Conservation (phyloP, 345 rosid species). For the Durio zibethinus region DNA sequence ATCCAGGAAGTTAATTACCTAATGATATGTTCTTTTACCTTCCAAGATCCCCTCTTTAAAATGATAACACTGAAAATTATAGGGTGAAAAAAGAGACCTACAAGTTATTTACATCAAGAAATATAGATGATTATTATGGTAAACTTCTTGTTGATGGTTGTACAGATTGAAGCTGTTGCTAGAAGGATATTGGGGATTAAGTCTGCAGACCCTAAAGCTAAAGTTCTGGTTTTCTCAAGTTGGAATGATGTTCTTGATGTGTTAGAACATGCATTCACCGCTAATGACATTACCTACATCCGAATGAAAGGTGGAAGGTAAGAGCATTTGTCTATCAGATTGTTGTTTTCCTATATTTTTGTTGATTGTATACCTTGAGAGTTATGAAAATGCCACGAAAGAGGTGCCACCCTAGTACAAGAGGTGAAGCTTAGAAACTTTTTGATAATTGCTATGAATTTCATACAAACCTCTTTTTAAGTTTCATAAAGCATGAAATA, state of each 20-base stretch:
- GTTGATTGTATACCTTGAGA: background rate
- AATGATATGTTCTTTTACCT: background rate
- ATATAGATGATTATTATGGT: constrained; percentile 8
- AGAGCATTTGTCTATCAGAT: constrained; percentile 9
- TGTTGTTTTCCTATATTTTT: background rate
- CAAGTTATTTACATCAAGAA: background rate
- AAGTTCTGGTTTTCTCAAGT: constrained; percentile 94
- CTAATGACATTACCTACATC: constrained; percentile 60
- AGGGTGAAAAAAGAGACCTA: background rate
- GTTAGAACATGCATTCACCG: constrained; percentile 73
- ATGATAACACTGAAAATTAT: background rate
- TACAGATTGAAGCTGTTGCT: constrained; percentile 85
- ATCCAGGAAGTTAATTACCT: background rate
- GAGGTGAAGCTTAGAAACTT: background rate
- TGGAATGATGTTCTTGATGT: constrained; percentile 99
- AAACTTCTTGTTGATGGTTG: constrained; percentile 20
- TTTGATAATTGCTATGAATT: background rate
- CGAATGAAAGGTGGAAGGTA: constrained; percentile 99
- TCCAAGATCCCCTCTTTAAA: background rate
- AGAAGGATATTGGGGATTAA: constrained; percentile 90
- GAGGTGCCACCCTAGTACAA: background rate
- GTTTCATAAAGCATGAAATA: background rate
- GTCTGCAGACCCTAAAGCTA: constrained; percentile 61
- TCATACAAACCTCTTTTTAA: background rate
- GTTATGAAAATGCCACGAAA: background rate